phyloP scores from a whole-genome alignment of 805 yeast species.

The Saccharomycopsis fodiens region DNA sequence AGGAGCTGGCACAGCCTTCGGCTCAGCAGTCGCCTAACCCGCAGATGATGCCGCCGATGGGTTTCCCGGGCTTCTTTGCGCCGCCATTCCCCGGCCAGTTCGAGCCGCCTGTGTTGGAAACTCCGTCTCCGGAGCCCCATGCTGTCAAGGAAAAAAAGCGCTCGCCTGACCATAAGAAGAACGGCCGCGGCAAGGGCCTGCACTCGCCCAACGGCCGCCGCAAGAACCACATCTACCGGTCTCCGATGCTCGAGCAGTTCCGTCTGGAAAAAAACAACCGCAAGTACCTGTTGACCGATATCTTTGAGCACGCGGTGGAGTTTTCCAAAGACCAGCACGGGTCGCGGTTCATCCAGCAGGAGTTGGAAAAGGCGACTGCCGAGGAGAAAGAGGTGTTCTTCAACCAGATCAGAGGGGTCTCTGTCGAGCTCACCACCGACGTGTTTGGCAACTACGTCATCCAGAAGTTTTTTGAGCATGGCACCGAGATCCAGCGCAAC shows the following conservation, averaged over 20 bases:
- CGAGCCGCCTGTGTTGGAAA: constrained; percentile 13
- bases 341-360: constrained; percentile 91
- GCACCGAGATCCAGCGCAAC: constrained; percentile 60
- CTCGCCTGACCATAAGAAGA: background rate
- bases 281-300: constrained; percentile 60
- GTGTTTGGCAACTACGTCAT: constrained; percentile 97
- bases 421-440: constrained; percentile 82
- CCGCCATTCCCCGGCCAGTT: too few relatives aligned
- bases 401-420: constrained; percentile 69
- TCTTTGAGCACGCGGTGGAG: constrained; percentile 82
- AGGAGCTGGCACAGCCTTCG: background rate
- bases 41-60: background rate
- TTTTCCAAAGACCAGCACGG: constrained; percentile 97
- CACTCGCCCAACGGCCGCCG: constrained; percentile 13
- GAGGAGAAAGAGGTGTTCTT: constrained; percentile 76
- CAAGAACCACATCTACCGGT: constrained; percentile 49
- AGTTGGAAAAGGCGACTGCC: constrained; percentile 53
- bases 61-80: too few relatives aligned
- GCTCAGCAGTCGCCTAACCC: background rate
- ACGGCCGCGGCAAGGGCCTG: constrained; percentile 1
- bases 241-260: constrained; percentile 80
- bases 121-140: constrained; percentile 18
- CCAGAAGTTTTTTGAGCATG: constrained; percentile 86
- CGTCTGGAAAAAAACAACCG: constrained; percentile 54
- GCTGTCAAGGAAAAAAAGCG: background rate